phyloP scores from a whole-genome alignment of 2,329 filamentous ascomycete genomes.

The Aspergillus arachidicola region DNA sequence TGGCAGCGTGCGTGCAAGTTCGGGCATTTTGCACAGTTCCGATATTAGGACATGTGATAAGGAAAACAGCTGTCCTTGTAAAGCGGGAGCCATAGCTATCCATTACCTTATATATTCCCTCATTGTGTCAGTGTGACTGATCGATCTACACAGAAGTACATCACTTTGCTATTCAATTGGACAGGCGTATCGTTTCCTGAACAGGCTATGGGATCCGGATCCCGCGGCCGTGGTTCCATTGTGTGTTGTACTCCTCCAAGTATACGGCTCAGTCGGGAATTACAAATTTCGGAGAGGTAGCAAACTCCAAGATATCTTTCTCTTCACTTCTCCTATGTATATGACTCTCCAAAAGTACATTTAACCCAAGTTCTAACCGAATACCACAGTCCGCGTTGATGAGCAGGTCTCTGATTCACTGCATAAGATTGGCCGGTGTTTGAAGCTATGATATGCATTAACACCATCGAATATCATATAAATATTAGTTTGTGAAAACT shows the following conservation, averaged over 20 bases:
- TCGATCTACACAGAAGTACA: neutral
- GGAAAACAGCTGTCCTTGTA: neutral
- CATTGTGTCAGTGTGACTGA: neutral
- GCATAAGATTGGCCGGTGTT: neutral
- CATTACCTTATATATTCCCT: neutral
- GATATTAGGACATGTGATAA: neutral
- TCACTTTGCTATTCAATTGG: slow-evolving; percentile 18
- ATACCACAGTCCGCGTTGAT: neutral
- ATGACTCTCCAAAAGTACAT: neutral
- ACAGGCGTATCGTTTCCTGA: slow-evolving; percentile 35
- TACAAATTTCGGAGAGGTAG: neutral
- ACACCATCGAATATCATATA: neutral
- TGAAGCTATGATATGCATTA: neutral
- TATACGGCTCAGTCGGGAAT: neutral
- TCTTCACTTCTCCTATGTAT: neutral
- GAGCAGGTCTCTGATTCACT: neutral
- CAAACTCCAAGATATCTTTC: neutral
- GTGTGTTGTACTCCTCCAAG: neutral
- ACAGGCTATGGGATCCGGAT: slow-evolving; percentile 33
- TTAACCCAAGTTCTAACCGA: neutral
- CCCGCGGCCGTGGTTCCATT: neutral
- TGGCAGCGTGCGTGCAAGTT: slow-evolving; percentile 48
- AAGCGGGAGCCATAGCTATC: neutral
- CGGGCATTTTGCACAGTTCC: slow-evolving; percentile 29
- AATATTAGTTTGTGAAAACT: neutral